A percentile compares a stretch with the other conserved stretches of the same genome.
Conservation (phyloP, 306 rosid species). For the Corylus avellana region DNA sequence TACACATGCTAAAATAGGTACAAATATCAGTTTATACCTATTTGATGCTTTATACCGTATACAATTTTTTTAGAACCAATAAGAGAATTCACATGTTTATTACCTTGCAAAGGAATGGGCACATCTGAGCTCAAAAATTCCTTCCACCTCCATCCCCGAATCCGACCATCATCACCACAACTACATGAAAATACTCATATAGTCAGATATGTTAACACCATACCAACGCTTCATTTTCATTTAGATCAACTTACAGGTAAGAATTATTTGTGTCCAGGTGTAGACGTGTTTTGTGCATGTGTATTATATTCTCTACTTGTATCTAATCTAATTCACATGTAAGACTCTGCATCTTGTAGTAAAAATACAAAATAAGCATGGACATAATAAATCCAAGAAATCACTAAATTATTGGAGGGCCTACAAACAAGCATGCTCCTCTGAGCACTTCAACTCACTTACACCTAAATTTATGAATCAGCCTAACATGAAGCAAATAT, state of each 20-base stretch:
- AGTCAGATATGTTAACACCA: slow-evolving; percentile 19
- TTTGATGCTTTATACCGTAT: background rate
- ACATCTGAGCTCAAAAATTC: slow-evolving; percentile 46
- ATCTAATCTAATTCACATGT: background rate
- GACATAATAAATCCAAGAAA: background rate
- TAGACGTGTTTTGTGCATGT: background rate
- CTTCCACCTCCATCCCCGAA: slow-evolving; percentile 90
- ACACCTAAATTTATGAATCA: background rate
- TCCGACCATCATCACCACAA: slow-evolving; percentile 94
- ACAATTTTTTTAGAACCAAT: background rate
- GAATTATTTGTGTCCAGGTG: background rate
- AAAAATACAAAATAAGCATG: background rate
- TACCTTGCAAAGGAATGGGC: slow-evolving; percentile 60
- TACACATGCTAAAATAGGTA: background rate
- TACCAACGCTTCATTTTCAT: background rate
- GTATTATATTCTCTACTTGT: background rate
- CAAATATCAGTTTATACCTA: background rate
- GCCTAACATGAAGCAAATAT: background rate
- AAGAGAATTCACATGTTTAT: slow-evolving; percentile 16
- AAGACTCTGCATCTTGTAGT: background rate
- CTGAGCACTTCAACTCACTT: background rate
- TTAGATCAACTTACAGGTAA: background rate
- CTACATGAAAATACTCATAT: slow-evolving; percentile 36
- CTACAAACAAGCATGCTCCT: background rate
- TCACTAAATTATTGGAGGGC: background rate